phyloP scores from a whole-genome alignment of 2,329 filamentous ascomycete genomes.

The Alternaria sp. region DNA sequence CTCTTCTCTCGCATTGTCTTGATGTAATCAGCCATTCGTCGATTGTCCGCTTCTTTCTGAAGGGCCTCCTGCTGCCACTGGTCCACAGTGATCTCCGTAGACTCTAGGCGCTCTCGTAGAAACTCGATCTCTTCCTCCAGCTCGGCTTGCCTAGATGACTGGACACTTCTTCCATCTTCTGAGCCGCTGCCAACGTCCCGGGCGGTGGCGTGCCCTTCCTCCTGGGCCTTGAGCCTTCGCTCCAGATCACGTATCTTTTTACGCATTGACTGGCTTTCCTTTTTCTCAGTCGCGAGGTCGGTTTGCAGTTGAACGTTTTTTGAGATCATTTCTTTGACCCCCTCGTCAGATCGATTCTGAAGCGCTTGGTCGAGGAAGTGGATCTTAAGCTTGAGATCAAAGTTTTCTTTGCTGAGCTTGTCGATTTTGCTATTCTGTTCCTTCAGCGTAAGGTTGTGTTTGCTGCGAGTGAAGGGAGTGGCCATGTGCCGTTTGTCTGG shows the following conservation, averaged over 20 bases:
- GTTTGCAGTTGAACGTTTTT: constrained; percentile 97
- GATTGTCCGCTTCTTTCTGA: constrained; percentile 82
- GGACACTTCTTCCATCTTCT: constrained; percentile 64
- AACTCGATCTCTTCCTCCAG: constrained; percentile 87
- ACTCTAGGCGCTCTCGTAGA: constrained; percentile 83
- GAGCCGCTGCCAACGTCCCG: constrained; percentile 55
- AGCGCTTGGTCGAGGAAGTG: constrained; percentile 95
- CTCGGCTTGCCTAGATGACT: constrained; percentile 67
- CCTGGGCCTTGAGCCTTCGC: constrained; percentile 71
- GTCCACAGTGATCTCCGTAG: constrained; percentile 84
- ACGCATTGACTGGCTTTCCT: constrained; percentile 85
- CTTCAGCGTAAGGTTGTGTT: constrained; percentile 77
- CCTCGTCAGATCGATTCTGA: constrained; percentile 92
- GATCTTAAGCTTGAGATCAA: constrained; percentile 95
- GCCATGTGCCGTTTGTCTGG: constrained; percentile 64
- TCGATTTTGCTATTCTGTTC: constrained; percentile 98
- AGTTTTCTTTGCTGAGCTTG: constrained; percentile 95
- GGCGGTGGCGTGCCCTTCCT: constrained; percentile 59
- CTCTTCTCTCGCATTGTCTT: constrained; percentile 64
- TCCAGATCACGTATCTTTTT: constrained; percentile 86
- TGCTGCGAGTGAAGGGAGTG: constrained; percentile 51
- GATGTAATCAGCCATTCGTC: constrained; percentile 83
- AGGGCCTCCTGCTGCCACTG: constrained; percentile 79
- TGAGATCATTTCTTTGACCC: constrained; percentile 96
- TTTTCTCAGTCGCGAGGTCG: constrained; percentile 84